phyloP scores from a whole-genome alignment of 257 asterid species.

The Osmanthus fragrans region DNA sequence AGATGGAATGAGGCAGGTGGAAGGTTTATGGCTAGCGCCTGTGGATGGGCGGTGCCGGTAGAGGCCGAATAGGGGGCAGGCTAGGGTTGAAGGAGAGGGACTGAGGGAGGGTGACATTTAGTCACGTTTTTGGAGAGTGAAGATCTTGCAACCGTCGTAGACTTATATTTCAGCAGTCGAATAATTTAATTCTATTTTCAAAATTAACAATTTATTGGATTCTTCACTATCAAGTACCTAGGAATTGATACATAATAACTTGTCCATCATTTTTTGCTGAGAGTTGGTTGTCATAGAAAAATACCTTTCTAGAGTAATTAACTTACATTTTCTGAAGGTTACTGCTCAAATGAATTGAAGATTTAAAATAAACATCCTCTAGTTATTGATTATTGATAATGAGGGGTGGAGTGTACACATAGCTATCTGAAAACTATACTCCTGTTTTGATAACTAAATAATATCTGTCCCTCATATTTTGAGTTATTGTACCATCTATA shows the following conservation, averaged over 20 bases:
- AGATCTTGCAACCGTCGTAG: too few species aligned
- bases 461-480: neutral
- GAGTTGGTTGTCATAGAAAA: neutral
- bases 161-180: neutral
- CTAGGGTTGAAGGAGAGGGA: too few species aligned
- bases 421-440: neutral
- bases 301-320: neutral
- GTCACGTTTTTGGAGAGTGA: too few species aligned
- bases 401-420: neutral
- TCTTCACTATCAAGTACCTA: neutral
- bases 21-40: too few species aligned
- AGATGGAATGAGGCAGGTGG: too few species aligned
- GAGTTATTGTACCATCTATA: neutral
- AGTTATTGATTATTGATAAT: neutral
- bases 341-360: neutral
- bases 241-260: neutral
- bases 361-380: neutral
- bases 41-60: too few species aligned
- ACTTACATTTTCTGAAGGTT: neutral
- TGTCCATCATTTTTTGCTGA: neutral
- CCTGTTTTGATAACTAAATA: neutral
- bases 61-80: too few species aligned
- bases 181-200: neutral
- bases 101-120: too few species aligned
- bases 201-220: neutral